A percentile compares a stretch with the other conserved stretches of the same genome.
Evolutionary conservation across 2,329 filamentous ascomycete species (phyloP).

Genomic region (Emergomyces africanus): DNA sequence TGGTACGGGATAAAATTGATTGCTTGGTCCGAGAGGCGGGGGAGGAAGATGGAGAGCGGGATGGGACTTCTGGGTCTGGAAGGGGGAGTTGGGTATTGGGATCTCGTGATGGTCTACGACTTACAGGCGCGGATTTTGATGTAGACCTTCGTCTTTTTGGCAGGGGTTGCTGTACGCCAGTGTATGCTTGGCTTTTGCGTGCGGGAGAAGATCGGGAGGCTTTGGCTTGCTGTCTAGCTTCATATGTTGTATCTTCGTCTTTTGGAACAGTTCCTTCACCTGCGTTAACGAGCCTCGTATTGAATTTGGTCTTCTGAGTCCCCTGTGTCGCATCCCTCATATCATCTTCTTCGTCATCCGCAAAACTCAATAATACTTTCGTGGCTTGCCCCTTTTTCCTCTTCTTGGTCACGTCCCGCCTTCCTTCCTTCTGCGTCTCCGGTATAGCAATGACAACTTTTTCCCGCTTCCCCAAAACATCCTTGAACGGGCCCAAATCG

Average conservation of each 20-base stretch:
- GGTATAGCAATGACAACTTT: constrained; percentile 18
- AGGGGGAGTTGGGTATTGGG: constrained; percentile 33
- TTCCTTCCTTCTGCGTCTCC: constrained; percentile 11
- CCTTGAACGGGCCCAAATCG: constrained; percentile 33
- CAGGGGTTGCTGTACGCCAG: constrained; percentile 8
- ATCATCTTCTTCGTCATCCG: constrained; percentile 29
- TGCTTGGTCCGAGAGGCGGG: constrained; percentile 17
- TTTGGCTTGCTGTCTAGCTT: constrained; percentile 2
- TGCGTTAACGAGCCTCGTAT: constrained; percentile 29
- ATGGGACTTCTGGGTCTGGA: constrained; percentile 31
- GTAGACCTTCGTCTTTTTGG: constrained; percentile 24
- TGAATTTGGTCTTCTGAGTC: constrained; percentile 36
- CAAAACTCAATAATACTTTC: constrained; percentile 36
- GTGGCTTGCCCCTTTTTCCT: constrained; percentile 31
- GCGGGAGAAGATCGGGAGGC: neutral
- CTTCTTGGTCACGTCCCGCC: constrained; percentile 21
- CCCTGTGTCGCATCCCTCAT: constrained; percentile 25
- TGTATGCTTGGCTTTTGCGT: constrained; percentile 3
- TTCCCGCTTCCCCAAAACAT: constrained; percentile 32
- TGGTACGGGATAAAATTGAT: constrained; percentile 28
- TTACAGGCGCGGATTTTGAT: constrained; percentile 14
- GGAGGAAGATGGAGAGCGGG: constrained; percentile 20
- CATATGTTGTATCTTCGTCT: constrained; percentile 7
- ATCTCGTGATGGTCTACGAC: constrained; percentile 26
- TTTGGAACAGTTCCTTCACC: constrained; percentile 16